phyloP scores from a whole-genome alignment of 805 yeast species.

The Starmerella asiatica region DNA sequence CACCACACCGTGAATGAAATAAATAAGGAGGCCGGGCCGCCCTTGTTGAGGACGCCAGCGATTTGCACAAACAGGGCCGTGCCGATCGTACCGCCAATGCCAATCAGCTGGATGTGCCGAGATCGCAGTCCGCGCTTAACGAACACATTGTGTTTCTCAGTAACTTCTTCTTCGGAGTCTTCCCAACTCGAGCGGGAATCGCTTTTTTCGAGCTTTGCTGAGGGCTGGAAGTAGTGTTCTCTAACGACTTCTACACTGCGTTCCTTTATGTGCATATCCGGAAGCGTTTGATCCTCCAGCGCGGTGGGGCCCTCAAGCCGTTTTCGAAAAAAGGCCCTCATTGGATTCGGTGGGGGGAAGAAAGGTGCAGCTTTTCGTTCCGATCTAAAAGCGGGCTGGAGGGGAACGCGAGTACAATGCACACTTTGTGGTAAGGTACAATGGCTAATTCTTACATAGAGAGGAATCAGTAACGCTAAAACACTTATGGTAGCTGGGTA shows the following conservation, averaged over 20 bases:
- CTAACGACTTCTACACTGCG: not conserved
- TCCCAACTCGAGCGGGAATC: not conserved
- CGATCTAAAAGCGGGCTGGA: no score
- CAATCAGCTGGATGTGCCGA: constrained; percentile 38
- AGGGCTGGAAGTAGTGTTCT: not conserved
- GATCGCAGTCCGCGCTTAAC: constrained; percentile 42
- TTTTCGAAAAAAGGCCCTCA: not conserved
- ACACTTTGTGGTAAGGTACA: no score
- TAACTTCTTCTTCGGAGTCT: not conserved
- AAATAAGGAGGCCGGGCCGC: constrained; percentile 60
- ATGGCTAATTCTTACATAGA: no score
- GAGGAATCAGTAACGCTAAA: no score
- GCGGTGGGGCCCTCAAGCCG: not conserved
- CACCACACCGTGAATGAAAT: constrained; percentile 58
- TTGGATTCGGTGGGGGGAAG: no score
- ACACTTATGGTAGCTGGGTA: no score
- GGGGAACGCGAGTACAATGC: no score
- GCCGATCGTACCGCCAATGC: constrained; percentile 23
- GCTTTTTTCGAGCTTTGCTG: constrained; percentile 2
- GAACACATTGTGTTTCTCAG: constrained; percentile 1
- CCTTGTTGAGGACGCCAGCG: constrained; percentile 39
- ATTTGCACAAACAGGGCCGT: constrained; percentile 21
- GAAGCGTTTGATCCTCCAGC: constrained; percentile 4
- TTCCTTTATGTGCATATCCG: constrained; percentile 1
- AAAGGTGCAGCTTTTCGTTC: no score